phyloP scores from a whole-genome alignment of 495 filamentous ascomycete genomes.

The Penicillium nucicola region DNA sequence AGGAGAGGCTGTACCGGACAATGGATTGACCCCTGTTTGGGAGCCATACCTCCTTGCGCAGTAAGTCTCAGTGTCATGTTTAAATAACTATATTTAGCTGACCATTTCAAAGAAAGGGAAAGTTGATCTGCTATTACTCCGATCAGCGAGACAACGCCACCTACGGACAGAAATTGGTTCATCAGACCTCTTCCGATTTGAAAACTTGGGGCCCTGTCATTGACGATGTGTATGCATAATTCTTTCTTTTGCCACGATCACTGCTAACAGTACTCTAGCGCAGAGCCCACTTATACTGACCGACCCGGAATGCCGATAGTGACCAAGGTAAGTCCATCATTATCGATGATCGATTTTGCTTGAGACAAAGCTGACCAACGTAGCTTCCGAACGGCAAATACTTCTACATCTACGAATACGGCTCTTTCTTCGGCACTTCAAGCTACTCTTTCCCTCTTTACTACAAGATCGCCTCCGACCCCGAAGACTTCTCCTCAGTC shows the following conservation, averaged over 20 bases:
- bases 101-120: constrained; percentile 39
- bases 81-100: background rate
- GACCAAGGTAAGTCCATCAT: constrained; percentile 24
- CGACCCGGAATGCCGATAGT: constrained; percentile 68
- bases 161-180: constrained; percentile 65
- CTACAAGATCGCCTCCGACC: constrained; percentile 49
- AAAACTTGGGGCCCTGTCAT: constrained; percentile 55
- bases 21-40: constrained; percentile 66
- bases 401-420: constrained; percentile 63
- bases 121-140: constrained; percentile 64
- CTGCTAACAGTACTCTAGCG: constrained; percentile 17
- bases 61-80: too few relatives aligned
- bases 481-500: constrained; percentile 48
- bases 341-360: background rate
- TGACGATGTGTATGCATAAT: constrained; percentile 51
- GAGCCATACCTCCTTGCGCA: constrained; percentile 61
- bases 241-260: background rate
- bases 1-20: constrained; percentile 56
- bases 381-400: constrained; percentile 58
- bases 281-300: constrained; percentile 54
- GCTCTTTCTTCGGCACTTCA: constrained; percentile 44
- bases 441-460: constrained; percentile 55
- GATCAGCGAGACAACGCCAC: constrained; percentile 60
- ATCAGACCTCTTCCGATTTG: constrained; percentile 57
- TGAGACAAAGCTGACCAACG: background rate